phyloP scores from a whole-genome alignment of 1,284 basidiomycete genomes.

The Irpex sp. region DNA sequence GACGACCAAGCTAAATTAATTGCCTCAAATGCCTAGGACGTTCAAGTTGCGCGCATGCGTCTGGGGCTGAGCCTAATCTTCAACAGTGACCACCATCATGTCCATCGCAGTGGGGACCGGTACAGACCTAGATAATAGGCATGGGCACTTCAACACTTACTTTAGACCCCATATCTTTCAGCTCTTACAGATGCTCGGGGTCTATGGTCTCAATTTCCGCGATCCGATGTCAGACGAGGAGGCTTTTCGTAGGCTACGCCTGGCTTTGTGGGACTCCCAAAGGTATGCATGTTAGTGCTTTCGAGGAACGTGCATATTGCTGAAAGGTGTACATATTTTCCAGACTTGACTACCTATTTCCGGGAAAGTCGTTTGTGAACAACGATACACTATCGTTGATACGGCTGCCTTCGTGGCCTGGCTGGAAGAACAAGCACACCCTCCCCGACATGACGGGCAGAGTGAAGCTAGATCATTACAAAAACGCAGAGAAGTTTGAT shows the following conservation, averaged over 20 bases:
- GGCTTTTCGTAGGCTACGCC: background rate
- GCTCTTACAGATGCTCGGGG: background rate
- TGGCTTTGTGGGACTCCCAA: background rate
- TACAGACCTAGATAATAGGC: background rate
- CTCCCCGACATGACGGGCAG: background rate
- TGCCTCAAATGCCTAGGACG: too few relatives aligned
- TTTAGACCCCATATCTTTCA: background rate
- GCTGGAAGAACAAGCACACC: background rate
- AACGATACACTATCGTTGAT: background rate
- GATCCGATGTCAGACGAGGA: background rate
- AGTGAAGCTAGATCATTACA: background rate
- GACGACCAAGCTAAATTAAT: too few relatives aligned
- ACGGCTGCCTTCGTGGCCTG: background rate
- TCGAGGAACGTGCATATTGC: too few relatives aligned
- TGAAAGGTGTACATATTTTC: background rate
- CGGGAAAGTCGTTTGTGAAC: background rate
- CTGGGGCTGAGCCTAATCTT: too few relatives aligned
- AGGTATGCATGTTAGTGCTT: background rate
- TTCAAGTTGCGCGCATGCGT: too few relatives aligned
- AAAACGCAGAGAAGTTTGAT: background rate
- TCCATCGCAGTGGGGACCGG: too few relatives aligned
- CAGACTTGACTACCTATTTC: background rate
- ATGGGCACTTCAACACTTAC: background rate
- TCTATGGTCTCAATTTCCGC: background rate
- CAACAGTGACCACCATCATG: too few relatives aligned